Base-by-base conservation (phyloP, 2,329 filamentous ascomycete species). In the Beauveria rudraprayagi region DNA sequence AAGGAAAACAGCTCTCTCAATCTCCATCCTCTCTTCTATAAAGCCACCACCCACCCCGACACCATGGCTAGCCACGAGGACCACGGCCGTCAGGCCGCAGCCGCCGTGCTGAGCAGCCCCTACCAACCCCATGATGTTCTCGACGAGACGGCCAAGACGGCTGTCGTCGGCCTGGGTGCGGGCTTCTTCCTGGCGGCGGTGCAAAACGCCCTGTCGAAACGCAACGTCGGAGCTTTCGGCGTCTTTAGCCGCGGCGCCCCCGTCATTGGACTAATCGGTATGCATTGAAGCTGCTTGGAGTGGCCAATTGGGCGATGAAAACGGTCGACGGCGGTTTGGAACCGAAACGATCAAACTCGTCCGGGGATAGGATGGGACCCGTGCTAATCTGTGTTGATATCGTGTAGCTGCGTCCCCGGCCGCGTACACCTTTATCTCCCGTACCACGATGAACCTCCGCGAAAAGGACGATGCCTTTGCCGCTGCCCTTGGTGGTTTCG, bases 141-240 rank as follows among this genome's bases (percentile, higher is more conserved):
- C 68, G 81, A 82, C 66, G 80, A 82, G 65, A 83, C 87, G 56
- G 77, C 87, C 71, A 85, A 84, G 72, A 84, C 85, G 64, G 83
- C 82, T 46, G 70, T 86, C 65, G 76, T 91, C 68, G 86, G 87
- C 63, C 85, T 86, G 70, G 77, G 78, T 63, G 83, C 83, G 63
- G 92, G 92, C 68, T 77, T 89, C 71, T 82, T 91, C 74, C 73
- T 89, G 63, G 88, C 91, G 56, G 87, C 89, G 60, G 82, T 96
- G 66, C 90, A 92, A 79, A 97, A 96, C 79, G 91, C 92, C 62
- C 83, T 97, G 68, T 82, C 87, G 60, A 92, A 86, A 79, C 82
- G 85, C 72, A 96, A 96, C 75, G 80, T 94, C 66, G 91, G 92
- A 68, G 83, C 87, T 64, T 84, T 88, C 79, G 89, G 90, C 67